phyloP scores from a whole-genome alignment of 495 filamentous ascomycete species.

The Trichoderma gamsii region DNA sequence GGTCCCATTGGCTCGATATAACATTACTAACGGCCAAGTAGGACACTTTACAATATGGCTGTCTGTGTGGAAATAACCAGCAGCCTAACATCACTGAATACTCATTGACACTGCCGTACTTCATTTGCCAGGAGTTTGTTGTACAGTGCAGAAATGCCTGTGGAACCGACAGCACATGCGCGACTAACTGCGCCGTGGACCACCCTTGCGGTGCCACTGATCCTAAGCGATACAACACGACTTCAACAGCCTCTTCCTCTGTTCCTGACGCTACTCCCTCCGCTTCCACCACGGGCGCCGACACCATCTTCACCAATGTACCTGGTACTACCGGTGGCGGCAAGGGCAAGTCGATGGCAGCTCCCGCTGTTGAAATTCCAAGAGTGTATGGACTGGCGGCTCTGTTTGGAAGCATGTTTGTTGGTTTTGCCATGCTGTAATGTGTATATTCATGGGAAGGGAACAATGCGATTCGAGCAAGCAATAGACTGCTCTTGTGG shows the following conservation, averaged over 20 bases:
- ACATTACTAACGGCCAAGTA: constrained; percentile 30
- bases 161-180: constrained; percentile 52
- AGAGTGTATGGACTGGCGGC: constrained; percentile 53
- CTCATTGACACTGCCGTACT: constrained; percentile 82
- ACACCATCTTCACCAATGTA: constrained; percentile 45
- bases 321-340: constrained; percentile 34
- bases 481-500: neutral
- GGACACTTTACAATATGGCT: constrained; percentile 62
- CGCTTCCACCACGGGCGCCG: constrained; percentile 29
- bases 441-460: neutral
- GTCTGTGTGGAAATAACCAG: constrained; percentile 66
- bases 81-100: constrained; percentile 75
- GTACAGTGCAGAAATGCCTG: constrained; percentile 65
- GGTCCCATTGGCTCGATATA: neutral
- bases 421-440: constrained; percentile 60
- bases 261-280: constrained; percentile 30
- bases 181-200: constrained; percentile 56
- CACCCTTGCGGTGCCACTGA: constrained; percentile 77
- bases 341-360: constrained; percentile 32
- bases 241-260: constrained; percentile 39
- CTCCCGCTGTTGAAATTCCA: constrained; percentile 40
- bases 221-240: constrained; percentile 56
- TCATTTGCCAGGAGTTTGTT: constrained; percentile 66
- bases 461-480: neutral
- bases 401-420: constrained; percentile 53